Percentiles rank a stretch among this genome's conserved stretches.
Evolutionary conservation across 179 eudicot species (phyloP).

Genomic region (Vitellaria paradoxa): DNA sequence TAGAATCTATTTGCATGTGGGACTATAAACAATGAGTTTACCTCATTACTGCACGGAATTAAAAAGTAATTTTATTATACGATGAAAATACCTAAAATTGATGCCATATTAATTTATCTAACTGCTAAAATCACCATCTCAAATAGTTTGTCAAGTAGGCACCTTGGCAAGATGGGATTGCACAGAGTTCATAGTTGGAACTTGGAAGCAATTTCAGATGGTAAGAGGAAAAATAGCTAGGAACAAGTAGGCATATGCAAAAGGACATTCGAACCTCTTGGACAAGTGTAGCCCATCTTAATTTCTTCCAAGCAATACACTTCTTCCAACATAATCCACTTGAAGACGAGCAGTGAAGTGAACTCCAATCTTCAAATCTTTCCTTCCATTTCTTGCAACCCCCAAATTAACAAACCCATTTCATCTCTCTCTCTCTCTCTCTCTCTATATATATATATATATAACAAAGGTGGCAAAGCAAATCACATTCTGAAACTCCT

Average conservation of each 20-base stretch:
- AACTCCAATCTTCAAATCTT: constrained; percentile 48
- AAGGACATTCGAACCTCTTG: background rate
- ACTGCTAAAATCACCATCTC: too few species aligned
- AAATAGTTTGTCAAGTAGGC: too few species aligned
- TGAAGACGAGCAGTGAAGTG: constrained; percentile 39
- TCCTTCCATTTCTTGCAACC: constrained; percentile 25
- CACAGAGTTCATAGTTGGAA: too few species aligned
- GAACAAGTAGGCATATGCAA: background rate
- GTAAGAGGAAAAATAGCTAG: background rate
- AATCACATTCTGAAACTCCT: background rate
- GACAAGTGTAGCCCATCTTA: constrained; percentile 9
- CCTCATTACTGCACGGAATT: too few species aligned
- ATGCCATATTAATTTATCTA: too few species aligned
- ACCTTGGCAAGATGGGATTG: too few species aligned
- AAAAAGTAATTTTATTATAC: too few species aligned
- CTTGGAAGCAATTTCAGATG: too few species aligned
- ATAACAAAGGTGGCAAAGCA: background rate
- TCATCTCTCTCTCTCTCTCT: too few species aligned
- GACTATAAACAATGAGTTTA: too few species aligned
- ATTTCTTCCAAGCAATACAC: constrained; percentile 4
- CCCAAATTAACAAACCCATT: background rate
- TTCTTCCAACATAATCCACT: constrained; percentile 50
- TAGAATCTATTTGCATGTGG: too few species aligned
- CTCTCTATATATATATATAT: constrained; percentile 12
- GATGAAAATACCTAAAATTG: too few species aligned